A percentile compares a stretch with the other conserved stretches of the same genome.
Evolutionary conservation across 345 rosid species (phyloP).

Genomic region (Rhodamnia rubescens): DNA sequence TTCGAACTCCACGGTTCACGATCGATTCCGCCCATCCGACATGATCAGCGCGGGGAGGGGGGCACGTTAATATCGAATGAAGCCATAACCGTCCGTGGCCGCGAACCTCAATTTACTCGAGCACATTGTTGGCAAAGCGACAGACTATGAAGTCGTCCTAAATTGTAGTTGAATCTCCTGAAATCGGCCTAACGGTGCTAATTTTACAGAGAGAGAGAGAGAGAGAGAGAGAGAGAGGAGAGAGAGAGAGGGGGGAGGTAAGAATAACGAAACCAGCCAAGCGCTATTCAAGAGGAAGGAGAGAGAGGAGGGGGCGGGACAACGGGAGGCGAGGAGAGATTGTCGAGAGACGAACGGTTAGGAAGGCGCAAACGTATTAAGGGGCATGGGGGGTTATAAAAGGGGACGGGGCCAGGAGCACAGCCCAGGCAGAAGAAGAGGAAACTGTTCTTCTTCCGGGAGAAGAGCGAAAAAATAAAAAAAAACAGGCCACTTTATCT

Average conservation of each 20-base stretch:
- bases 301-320: neutral
- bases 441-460: slow-evolving; percentile 20
- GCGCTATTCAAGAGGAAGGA: neutral
- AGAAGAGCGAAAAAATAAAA: neutral
- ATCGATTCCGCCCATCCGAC: neutral
- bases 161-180: neutral
- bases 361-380: neutral
- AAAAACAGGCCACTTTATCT: neutral
- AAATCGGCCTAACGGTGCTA: neutral
- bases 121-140: too few species aligned
- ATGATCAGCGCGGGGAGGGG: neutral
- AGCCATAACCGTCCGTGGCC: neutral
- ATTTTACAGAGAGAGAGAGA: neutral
- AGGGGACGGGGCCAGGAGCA: neutral
- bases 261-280: neutral
- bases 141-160: neutral
- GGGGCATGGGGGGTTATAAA: neutral
- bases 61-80: neutral
- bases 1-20: neutral
- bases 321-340: neutral
- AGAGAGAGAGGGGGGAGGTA: neutral
- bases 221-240: neutral
- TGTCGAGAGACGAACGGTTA: neutral
- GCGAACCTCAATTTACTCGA: neutral
- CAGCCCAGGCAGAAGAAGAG: slow-evolving; percentile 16